Base-by-base conservation (phyloP, 768 basidiomycete species). In the Pleurotus tuber-regium region DNA sequence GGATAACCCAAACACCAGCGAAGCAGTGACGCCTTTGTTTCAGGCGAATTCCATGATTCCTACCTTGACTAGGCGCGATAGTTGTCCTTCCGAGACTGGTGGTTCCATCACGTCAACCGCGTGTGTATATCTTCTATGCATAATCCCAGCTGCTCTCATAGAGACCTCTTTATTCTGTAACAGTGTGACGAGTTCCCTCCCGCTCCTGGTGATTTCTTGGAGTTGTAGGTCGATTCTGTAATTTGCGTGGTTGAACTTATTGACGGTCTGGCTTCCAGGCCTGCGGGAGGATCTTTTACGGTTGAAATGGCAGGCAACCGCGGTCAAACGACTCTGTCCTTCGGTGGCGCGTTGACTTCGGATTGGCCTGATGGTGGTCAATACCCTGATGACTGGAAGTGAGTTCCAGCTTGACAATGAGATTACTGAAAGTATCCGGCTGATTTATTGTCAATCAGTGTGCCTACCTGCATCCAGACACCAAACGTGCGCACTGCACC, bases 131-230 rank as follows among this genome's bases (percentile, higher is more conserved):
- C 18, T 24, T 21, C 8, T 11, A 6, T 19, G n/a, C n/a, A n/a
- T n/a, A n/a, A n/a, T n/a, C n/a, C n/a, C n/a, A n/a, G n/a, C n/a
- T n/a, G n/a, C n/a, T n/a, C n/a, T n/a, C n/a, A n/a, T n/a, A n/a
- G n/a, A n/a, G n/a, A n/a, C n/a, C n/a, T n/a, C n/a, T n/a, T n/a
- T n/a, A n/a, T n/a, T n/a, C n/a, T n/a, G n/a, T n/a, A n/a, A n/a
- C n/a, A 67, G 66, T 67, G 66, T 28, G 63, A 67, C 30, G 54
- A 63, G 31, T 62, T 67, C 41, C 66, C 66, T 2, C 66, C 66
- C 3, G 63, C 44, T 9, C 51, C 58, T 14, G 65, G 63, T 10
- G 61, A 61, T 29, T 66, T 68, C 41, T 56, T 68, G 3, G 65
- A 65, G 35, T 55, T 68, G 64, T 66, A 21, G 18, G 62, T 49